A percentile compares a stretch with the other conserved stretches of the same genome.
These are phyloP conservation scores for Bocquillonia castaneifolia DNA, from an alignment of 441 rosid genomes.

Conservation along the genomic window DNA sequence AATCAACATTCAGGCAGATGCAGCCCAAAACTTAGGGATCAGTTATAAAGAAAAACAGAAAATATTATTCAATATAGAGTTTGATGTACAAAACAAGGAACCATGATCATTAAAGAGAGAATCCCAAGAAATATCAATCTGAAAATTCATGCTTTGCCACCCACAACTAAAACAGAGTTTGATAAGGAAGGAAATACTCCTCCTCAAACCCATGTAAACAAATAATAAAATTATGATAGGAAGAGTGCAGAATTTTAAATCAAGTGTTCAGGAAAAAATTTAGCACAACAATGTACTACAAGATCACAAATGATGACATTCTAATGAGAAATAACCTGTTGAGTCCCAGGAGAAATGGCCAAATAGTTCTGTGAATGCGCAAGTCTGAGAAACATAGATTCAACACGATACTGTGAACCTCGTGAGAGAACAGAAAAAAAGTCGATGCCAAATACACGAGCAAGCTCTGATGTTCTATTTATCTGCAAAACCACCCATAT, in stretches of 20 bases:
- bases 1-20: constrained; percentile 16
- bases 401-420: constrained; percentile 98
- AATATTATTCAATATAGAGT: not conserved
- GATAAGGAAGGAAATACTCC: too few species aligned
- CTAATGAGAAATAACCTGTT: constrained; percentile 52
- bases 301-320: not conserved
- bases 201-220: not conserved
- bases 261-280: not conserved
- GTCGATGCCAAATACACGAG: constrained; percentile 95
- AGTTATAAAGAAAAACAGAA: not conserved
- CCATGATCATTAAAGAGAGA: not conserved
- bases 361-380: constrained; percentile 96
- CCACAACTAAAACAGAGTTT: not conserved
- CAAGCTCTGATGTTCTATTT: constrained; percentile 96
- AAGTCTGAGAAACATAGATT: constrained; percentile 93
- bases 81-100: not conserved
- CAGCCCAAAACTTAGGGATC: constrained; percentile 4
- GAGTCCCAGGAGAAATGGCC: constrained; percentile 91
- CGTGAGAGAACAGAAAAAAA: constrained; percentile 98
- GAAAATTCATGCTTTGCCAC: not conserved
- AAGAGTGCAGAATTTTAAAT: not conserved
- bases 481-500: constrained; percentile 54
- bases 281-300: not conserved
- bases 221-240: not conserved
- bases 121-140: not conserved